A percentile compares a stretch with the other conserved stretches of the same genome.
Conservation (phyloP, 148 eudicot genomes). For the Drosera capensis region DNA sequence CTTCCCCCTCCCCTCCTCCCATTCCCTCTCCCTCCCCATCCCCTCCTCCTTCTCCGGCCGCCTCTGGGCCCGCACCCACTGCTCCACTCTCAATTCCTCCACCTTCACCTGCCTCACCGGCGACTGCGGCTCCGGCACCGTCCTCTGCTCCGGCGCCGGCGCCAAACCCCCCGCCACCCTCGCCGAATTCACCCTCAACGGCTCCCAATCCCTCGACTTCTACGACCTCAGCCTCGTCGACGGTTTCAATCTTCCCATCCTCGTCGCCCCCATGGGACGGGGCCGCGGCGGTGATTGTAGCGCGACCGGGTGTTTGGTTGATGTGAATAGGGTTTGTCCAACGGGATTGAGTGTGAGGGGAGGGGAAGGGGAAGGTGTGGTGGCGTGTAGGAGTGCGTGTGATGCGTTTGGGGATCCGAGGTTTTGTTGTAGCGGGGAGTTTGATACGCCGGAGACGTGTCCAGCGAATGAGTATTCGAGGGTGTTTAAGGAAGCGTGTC, state of each 20-base stretch:
- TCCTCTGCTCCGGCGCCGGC: slow-evolving; percentile 1
- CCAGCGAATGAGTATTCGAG: slow-evolving; percentile 52
- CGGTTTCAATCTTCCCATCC: neutral
- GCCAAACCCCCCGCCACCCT: slow-evolving; percentile 4
- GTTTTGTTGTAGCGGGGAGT: slow-evolving; percentile 75
- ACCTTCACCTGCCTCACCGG: slow-evolving; percentile 5
- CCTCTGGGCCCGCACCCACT: slow-evolving; percentile 6
- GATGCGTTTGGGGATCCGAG: slow-evolving; percentile 86
- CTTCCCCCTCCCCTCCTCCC: slow-evolving; percentile 14
- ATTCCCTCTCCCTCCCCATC: slow-evolving; percentile 10
- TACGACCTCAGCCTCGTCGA: too few relatives aligned
- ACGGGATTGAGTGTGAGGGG: slow-evolving; percentile 32
- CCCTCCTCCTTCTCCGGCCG: slow-evolving; percentile 40
- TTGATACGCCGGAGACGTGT: slow-evolving; percentile 76
- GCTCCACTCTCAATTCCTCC: neutral
- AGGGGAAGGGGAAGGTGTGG: slow-evolving; percentile 8
- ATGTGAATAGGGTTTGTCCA: slow-evolving; percentile 66
- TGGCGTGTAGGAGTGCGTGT: slow-evolving; percentile 97
- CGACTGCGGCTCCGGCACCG: slow-evolving; percentile 3
- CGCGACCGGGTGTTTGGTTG: slow-evolving; percentile 78
- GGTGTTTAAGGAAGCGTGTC: slow-evolving; percentile 73
- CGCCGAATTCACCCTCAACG: slow-evolving; percentile 9
- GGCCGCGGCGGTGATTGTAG: slow-evolving; percentile 36
- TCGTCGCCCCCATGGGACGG: neutral
- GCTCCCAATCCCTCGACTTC: too few relatives aligned